These are phyloP conservation scores for Aspergillus diversus DNA, from an alignment of 495 filamentous ascomycete genomes.

Conservation along the genomic window DNA sequence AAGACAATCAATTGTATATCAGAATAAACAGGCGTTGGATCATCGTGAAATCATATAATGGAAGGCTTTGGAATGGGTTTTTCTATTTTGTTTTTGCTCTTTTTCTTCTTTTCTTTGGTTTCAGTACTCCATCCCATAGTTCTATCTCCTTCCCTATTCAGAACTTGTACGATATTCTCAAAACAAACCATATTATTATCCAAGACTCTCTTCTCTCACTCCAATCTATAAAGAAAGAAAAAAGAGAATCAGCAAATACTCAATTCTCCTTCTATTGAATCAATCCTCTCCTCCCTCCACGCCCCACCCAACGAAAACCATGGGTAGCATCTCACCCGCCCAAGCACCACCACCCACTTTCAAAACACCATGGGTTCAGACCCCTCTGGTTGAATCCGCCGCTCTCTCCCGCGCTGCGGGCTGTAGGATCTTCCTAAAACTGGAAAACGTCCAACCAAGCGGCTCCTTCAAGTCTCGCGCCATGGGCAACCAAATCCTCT, in stretches of 20 bases:
- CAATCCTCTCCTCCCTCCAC: not conserved
- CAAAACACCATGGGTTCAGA: conserved; percentile 68
- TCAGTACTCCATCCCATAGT: too few species aligned
- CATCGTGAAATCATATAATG: conserved; percentile 22
- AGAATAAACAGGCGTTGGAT: conserved; percentile 25
- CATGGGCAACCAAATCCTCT: conserved; percentile 78
- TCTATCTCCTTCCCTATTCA: too few species aligned
- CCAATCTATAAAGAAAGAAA: not conserved
- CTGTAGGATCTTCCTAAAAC: conserved; percentile 86
- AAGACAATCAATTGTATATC: conserved; percentile 39
- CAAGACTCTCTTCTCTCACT: not conserved
- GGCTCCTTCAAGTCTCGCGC: conserved; percentile 95
- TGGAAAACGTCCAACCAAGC: conserved; percentile 90
- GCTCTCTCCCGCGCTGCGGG: conserved; percentile 71
- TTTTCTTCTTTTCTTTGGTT: conserved; percentile 10
- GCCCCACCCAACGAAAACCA: not conserved
- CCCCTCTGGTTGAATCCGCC: conserved; percentile 70
- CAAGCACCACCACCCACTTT: conserved; percentile 37
- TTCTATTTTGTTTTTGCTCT: conserved; percentile 5
- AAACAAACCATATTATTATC: not conserved
- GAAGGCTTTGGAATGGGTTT: conserved; percentile 18
- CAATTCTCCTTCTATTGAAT: conserved; percentile 8
- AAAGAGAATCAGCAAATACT: not conserved
- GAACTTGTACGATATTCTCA: conserved; percentile 4
- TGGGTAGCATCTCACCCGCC: conserved; percentile 28